Evolutionary conservation across 768 basidiomycete species (phyloP), one percentile per base, ranked within the genome.

Genomic region (Dacryopinax primogenitus): DNA sequence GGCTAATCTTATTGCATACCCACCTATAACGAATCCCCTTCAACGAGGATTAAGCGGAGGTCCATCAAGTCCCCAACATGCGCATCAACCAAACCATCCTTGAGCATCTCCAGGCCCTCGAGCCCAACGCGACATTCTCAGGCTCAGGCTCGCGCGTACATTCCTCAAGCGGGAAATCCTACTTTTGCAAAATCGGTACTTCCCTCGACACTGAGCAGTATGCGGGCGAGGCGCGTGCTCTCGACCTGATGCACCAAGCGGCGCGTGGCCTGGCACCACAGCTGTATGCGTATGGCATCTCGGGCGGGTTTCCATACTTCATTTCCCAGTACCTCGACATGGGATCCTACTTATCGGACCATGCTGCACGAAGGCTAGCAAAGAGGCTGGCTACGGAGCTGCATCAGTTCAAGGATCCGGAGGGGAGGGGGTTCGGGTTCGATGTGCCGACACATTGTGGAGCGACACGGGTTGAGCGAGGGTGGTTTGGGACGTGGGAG

Each of bases 381-480:
- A 78, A 77, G 72, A 78, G 85, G 44, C 68, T 91, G 64, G 88
- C 87, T 0, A 80, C 75, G 1, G 86, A 90, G 70, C 72, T 91
- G 64, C 89, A 91, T 65, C 70, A 70, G 4, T 77, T 80, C 70
- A 45, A 64, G 9, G 76, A 80, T 68, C 84, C 84, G 65, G 51
- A 35, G 16, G 67, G 74, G 3, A 73, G 79, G 1, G 84, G 83
- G 0, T 89, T 83, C 72, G 89, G 89, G 1, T 90, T 90, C 71
- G 75, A 76, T 3, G 79, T 87, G 18, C 86, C 88, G 1, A 90
- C 88, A 3, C 90, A 83, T 70, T 91, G 89, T 67, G 89, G 89
- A 4, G 78, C 78, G 2, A 90, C 89, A 0, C 80, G 82, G 58
- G 78, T 87, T 65, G 77, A 79, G 41, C 89, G 89, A 68, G 88